Evolutionary conservation across 2,329 filamentous ascomycete genomes (phyloP).

Genomic region (Cladosporium velox): DNA sequence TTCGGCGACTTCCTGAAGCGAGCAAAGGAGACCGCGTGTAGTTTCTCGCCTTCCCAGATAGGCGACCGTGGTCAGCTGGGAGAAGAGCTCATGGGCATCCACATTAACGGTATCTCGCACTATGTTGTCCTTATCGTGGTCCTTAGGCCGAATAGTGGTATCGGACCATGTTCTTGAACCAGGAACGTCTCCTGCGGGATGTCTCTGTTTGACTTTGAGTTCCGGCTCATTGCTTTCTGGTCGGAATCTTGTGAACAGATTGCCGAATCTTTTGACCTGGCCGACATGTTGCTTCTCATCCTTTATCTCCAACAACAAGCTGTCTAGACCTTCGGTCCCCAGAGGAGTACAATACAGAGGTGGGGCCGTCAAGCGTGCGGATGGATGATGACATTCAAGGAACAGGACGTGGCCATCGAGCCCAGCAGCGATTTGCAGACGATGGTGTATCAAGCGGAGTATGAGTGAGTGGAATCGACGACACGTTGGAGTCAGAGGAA

Average conservation of each 20-base stretch:
- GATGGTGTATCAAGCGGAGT: conserved; percentile 64
- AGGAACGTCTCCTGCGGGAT: conserved; percentile 52
- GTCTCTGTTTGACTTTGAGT: conserved; percentile 40
- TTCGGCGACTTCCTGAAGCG: conserved; percentile 66
- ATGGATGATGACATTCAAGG: conserved; percentile 77
- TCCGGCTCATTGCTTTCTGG: conserved; percentile 61
- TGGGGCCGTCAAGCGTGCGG: conserved; percentile 66
- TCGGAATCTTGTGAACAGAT: conserved; percentile 70
- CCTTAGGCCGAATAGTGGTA: conserved; percentile 24
- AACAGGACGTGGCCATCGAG: conserved; percentile 67
- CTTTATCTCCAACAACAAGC: conserved; percentile 39
- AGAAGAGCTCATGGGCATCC: conserved; percentile 71
- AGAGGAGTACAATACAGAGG: conserved; percentile 69
- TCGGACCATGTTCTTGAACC: conserved; percentile 45
- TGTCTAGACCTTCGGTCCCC: conserved; percentile 62
- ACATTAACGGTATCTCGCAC: conserved; percentile 64
- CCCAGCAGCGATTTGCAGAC: conserved; percentile 61
- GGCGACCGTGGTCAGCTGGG: conserved; percentile 69
- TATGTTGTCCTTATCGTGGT: conserved; percentile 28
- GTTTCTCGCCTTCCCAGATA: conserved; percentile 69
- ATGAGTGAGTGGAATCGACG: conserved; percentile 65
- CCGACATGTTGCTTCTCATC: conserved; percentile 36
- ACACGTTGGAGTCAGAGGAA: conserved; percentile 61
- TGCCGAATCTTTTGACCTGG: conserved; percentile 54
- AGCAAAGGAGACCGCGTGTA: conserved; percentile 62